phyloP scores from a whole-genome alignment of 352 stramenopile genomes.

The Phytopythium ostracodes region DNA sequence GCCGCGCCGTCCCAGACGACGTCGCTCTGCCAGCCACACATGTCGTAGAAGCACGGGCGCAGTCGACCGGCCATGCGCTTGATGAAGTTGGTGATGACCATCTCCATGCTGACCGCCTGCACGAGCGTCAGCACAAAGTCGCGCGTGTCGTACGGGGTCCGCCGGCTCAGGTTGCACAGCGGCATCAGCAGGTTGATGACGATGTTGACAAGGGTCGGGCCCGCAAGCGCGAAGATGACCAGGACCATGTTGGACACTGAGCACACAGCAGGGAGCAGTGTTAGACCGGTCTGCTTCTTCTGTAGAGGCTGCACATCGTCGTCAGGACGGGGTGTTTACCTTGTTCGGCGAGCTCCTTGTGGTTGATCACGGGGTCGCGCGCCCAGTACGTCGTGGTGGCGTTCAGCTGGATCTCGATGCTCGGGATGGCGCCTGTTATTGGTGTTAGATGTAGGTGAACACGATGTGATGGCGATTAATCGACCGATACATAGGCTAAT shows the following conservation, averaged over 20 bases:
- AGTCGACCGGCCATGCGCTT: conserved; percentile 70
- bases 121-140: conserved; percentile 67
- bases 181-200: conserved; percentile 55
- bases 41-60: conserved; percentile 70
- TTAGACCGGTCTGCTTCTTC: neutral
- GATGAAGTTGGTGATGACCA: conserved; percentile 63
- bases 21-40: conserved; percentile 66
- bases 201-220: conserved; percentile 46
- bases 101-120: conserved; percentile 43
- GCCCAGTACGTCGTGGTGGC: conserved; percentile 41
- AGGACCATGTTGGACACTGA: conserved; percentile 51
- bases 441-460: neutral
- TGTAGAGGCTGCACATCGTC: too few species aligned
- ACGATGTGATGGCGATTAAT: neutral
- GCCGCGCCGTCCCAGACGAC: conserved; percentile 62
- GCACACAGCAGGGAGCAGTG: neutral
- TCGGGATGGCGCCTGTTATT: conserved; percentile 42
- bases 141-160: conserved; percentile 61
- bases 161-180: conserved; percentile 35
- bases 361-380: conserved; percentile 50
- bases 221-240: conserved; percentile 24
- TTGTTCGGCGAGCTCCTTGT: conserved; percentile 52
- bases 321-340: conserved; percentile 4
- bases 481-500: neutral
- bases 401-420: conserved; percentile 47